Percentiles rank a stretch among this genome's conserved stretches.
Conservation (phyloP, 805 yeast species). For the Dipodascopsis uninucleata region DNA sequence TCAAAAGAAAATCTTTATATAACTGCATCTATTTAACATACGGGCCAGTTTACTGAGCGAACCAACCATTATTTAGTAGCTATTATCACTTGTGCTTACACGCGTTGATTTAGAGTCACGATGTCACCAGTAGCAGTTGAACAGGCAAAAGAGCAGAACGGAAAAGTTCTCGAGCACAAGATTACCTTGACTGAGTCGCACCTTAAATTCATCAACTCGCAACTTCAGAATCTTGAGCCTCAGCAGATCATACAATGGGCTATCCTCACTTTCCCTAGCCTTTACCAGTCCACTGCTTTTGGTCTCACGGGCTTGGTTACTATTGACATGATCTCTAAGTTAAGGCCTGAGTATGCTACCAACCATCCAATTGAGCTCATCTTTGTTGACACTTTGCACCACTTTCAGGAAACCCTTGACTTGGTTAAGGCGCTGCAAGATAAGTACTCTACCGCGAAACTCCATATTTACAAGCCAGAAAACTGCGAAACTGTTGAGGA, state of each 20-base stretch:
- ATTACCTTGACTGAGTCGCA: conserved; percentile 49
- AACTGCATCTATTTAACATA: too few species aligned
- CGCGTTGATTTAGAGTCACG: too few species aligned
- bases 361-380: conserved; percentile 61
- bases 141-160: too few species aligned
- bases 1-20: too few species aligned
- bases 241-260: conserved; percentile 81
- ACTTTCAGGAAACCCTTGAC: conserved; percentile 88
- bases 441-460: conserved; percentile 51
- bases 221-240: conserved; percentile 55
- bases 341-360: conserved; percentile 34
- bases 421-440: conserved; percentile 57
- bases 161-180: conserved; percentile 6
- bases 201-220: conserved; percentile 61
- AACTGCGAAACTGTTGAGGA: conserved; percentile 55
- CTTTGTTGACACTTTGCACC: conserved; percentile 86
- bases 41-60: too few species aligned
- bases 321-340: conserved; percentile 69
- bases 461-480: conserved; percentile 67
- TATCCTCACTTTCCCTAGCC: conserved; percentile 69
- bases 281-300: conserved; percentile 91
- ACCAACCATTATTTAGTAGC: too few species aligned
- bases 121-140: too few species aligned
- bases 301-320: conserved; percentile 91
- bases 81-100: too few species aligned